A percentile compares a stretch with the other conserved stretches of the same genome.
Evolutionary conservation across 805 yeast species (phyloP).

Genomic region (Diddensiella santjacobensis): DNA sequence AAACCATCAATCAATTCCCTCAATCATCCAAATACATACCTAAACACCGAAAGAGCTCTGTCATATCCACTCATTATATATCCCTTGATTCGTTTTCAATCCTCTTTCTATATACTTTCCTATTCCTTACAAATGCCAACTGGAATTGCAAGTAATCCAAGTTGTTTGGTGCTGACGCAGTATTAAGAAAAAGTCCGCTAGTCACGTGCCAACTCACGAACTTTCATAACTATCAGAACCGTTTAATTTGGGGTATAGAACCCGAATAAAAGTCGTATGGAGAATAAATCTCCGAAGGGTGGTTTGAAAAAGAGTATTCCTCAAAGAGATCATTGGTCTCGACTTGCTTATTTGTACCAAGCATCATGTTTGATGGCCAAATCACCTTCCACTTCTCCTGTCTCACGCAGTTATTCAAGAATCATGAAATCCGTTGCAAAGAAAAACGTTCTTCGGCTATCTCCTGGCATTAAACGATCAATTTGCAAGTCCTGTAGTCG

Average conservation of each 20-base stretch:
- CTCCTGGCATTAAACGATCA: conserved; percentile 53
- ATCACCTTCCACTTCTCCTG: conserved; percentile 24
- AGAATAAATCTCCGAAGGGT: too few species aligned
- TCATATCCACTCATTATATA: conserved; percentile 93
- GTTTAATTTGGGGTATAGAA: too few species aligned
- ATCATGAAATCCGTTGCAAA: conserved; percentile 60
- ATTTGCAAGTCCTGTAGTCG: conserved; percentile 66
- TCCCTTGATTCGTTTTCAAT: background rate
- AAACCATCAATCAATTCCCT: background rate
- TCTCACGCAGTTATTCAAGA: conserved; percentile 55
- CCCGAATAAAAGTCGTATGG: too few species aligned
- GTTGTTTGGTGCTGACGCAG: too few species aligned
- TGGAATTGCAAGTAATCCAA: too few species aligned
- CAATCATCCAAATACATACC: conserved; percentile 48
- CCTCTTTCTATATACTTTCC: too few species aligned
- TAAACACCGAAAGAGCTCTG: conserved; percentile 94
- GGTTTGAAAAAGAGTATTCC: too few species aligned
- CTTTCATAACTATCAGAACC: too few species aligned
- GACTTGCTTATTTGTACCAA: conserved; percentile 35
- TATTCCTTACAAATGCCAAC: too few species aligned
- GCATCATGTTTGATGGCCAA: conserved; percentile 29
- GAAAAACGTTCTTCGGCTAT: conserved; percentile 59
- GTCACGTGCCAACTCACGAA: too few species aligned
- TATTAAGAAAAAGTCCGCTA: too few species aligned
- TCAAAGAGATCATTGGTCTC: conserved; percentile 25